Evolutionary conservation across 345 rosid species (phyloP).

Genomic region (Syzygium aromaticum): DNA sequence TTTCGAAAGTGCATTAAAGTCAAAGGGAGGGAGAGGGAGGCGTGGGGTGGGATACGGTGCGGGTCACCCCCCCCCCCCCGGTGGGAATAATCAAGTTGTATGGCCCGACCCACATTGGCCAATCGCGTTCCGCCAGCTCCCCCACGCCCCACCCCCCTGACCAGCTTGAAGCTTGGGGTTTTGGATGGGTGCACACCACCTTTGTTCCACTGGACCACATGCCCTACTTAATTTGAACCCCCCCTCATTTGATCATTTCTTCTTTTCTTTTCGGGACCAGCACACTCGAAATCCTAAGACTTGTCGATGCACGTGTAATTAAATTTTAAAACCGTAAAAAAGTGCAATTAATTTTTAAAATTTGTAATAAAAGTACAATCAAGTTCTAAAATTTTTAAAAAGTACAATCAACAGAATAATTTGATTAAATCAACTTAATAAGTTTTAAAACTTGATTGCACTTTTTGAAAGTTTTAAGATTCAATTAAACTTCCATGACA

Average conservation of each 20-base stretch:
- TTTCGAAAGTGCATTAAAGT: background rate
- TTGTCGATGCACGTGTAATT: too few relatives aligned
- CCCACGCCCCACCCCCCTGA: background rate
- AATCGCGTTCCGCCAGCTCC: background rate
- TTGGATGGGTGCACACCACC: background rate
- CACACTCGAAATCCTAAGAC: too few relatives aligned
- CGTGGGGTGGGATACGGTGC: background rate
- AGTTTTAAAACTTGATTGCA: too few relatives aligned
- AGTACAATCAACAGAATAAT: too few relatives aligned
- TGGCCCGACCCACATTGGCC: background rate
- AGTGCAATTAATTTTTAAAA: too few relatives aligned
- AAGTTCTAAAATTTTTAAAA: too few relatives aligned
- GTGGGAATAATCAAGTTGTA: background rate
- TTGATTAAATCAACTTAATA: too few relatives aligned
- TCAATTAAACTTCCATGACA: too few relatives aligned
- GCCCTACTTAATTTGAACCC: background rate
- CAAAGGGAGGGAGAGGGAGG: background rate
- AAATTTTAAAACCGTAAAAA: rapidly evolving
- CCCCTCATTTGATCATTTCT: background rate
- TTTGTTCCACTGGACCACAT: background rate
- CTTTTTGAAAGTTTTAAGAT: too few relatives aligned
- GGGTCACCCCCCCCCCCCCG: background rate
- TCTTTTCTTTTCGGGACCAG: too few relatives aligned
- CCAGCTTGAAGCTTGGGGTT: background rate
- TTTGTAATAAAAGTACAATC: too few relatives aligned